phyloP scores from a whole-genome alignment of 441 rosid genomes.

The Daphne laureola region DNA sequence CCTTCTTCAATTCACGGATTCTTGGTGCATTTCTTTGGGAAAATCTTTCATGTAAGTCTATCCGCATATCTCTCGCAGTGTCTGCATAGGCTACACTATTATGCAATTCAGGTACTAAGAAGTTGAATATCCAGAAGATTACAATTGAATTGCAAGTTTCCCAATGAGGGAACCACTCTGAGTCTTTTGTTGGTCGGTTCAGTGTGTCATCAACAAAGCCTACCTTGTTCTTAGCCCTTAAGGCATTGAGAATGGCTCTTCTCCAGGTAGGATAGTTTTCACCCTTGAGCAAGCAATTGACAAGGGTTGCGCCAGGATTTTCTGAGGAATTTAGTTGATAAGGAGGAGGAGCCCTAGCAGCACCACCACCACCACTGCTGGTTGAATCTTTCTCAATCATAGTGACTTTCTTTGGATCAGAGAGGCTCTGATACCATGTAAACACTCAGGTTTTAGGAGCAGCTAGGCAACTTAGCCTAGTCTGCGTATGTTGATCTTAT shows the following conservation, averaged over 20 bases:
- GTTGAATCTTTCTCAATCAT: too few species aligned
- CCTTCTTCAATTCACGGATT: neutral
- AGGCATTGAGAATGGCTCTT: neutral
- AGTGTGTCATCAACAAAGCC: neutral
- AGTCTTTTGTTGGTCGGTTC: neutral
- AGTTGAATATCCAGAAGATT: neutral
- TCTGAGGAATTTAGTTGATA: too few species aligned
- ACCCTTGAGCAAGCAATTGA: neutral
- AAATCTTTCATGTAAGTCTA: neutral
- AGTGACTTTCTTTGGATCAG: too few species aligned
- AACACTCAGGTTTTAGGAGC: too few species aligned
- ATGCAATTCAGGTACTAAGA: neutral
- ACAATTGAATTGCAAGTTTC: neutral
- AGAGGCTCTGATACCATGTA: too few species aligned
- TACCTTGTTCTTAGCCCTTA: neutral
- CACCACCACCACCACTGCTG: too few species aligned
- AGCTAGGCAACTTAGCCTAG: too few species aligned
- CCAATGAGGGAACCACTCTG: neutral
- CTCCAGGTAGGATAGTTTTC: neutral
- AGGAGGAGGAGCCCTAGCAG: too few species aligned
- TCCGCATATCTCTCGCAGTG: neutral
- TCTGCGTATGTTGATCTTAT: too few species aligned
- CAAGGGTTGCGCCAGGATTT: too few species aligned
- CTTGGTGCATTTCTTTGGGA: neutral
- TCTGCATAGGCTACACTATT: neutral